A percentile compares a stretch with the other conserved stretches of the same genome.
These are phyloP conservation scores for Apiospora marii DNA, from an alignment of 2,329 filamentous ascomycete genomes.

Conservation along the genomic window DNA sequence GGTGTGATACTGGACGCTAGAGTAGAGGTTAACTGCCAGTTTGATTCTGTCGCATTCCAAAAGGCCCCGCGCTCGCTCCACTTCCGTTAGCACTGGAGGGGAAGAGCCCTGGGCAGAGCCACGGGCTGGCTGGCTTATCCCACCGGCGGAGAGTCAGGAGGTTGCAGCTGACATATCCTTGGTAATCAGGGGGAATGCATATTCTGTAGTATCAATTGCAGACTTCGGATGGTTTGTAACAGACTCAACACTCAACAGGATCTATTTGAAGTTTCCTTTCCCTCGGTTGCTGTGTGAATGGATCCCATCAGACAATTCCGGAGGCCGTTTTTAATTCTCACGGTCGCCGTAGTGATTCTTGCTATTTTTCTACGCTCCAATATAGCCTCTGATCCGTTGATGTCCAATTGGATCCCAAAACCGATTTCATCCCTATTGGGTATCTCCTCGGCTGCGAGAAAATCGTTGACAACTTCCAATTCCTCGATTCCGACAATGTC, in stretches of 20 bases:
- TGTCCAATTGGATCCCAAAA: conserved; percentile 32
- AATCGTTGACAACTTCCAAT: not conserved
- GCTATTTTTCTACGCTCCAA: conserved; percentile 36
- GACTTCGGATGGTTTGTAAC: not conserved
- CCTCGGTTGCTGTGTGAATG: not conserved
- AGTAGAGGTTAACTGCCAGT: not conserved
- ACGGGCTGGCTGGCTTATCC: conserved; percentile 1
- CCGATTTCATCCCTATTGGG: conserved; percentile 30
- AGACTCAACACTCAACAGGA: not conserved
- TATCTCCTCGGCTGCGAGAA: conserved; percentile 20
- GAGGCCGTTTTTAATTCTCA: conserved; percentile 31
- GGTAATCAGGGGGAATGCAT: conserved; percentile 35
- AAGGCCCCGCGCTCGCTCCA: not conserved
- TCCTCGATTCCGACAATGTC: conserved; percentile 34
- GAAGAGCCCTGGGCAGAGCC: not conserved
- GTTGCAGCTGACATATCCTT: conserved; percentile 41
- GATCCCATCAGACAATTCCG: not conserved
- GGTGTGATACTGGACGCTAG: conserved; percentile 4
- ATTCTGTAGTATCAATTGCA: not conserved
- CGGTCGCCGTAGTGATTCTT: conserved; percentile 31
- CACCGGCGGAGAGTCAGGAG: not conserved
- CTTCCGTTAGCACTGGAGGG: not conserved
- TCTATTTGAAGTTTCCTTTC: not conserved
- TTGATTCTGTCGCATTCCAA: conserved; percentile 14
- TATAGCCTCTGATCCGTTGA: conserved; percentile 28